Conservation (phyloP, 352 stramenopile genomes). For the Globisporangium carolinianum region DNA sequence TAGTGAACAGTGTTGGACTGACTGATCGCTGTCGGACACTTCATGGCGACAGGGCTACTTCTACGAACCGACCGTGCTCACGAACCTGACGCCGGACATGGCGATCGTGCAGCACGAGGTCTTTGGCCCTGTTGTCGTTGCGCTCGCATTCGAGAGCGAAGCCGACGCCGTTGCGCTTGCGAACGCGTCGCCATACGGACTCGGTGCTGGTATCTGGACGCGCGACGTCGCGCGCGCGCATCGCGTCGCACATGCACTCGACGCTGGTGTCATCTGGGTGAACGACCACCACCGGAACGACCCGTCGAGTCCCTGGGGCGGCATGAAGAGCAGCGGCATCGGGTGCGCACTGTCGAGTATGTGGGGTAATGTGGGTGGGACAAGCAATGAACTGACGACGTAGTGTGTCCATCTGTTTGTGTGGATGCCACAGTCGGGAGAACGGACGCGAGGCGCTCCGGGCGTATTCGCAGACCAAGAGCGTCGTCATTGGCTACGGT, state of each 20-base stretch:
- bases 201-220: conserved; percentile 85
- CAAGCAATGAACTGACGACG: background rate
- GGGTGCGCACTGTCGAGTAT: conserved; percentile 20
- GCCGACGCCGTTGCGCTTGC: conserved; percentile 67
- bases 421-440: conserved; percentile 50
- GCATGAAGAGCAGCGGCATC: conserved; percentile 63
- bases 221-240: conserved; percentile 72
- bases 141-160: conserved; percentile 44
- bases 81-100: conserved; percentile 47
- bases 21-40: background rate
- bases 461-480: conserved; percentile 80
- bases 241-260: conserved; percentile 69
- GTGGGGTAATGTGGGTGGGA: background rate
- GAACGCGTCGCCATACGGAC: conserved; percentile 78
- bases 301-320: conserved; percentile 57
- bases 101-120: conserved; percentile 85
- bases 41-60: conserved; percentile 64
- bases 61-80: conserved; percentile 91
- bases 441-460: conserved; percentile 68
- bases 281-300: conserved; percentile 78
- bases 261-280: conserved; percentile 88
- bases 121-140: conserved; percentile 78
- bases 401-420: background rate
- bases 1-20: background rate
- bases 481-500: conserved; percentile 50